Conservation (phyloP, 495 filamentous ascomycete genomes). For the Penicillium psychrofluorescens region DNA sequence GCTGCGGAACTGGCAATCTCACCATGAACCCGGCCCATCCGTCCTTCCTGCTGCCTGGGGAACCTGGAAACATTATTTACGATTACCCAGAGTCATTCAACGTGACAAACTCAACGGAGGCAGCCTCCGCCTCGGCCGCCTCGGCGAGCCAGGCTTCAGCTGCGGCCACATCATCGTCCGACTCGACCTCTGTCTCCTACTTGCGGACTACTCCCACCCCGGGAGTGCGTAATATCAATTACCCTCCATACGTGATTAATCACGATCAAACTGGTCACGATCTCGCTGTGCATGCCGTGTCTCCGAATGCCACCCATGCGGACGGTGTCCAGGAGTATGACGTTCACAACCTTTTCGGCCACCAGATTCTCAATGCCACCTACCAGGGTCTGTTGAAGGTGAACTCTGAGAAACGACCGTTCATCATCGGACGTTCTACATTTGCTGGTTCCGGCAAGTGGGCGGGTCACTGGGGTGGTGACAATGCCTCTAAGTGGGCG, state of each 20-base stretch:
- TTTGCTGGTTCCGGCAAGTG: conserved; percentile 74
- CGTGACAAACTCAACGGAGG: conserved; percentile 62
- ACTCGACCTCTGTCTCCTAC: conserved; percentile 40
- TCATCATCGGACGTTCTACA: conserved; percentile 80
- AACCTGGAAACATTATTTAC: conserved; percentile 51
- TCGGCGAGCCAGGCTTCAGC: conserved; percentile 45
- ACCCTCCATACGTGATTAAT: conserved; percentile 78
- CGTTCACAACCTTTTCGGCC: conserved; percentile 69
- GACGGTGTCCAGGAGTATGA: conserved; percentile 73
- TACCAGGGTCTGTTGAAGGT: conserved; percentile 63
- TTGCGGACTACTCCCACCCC: conserved; percentile 59
- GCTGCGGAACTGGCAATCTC: conserved; percentile 63
- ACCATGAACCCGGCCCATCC: conserved; percentile 65
- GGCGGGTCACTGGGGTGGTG: conserved; percentile 85
- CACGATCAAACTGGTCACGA: conserved; percentile 62
- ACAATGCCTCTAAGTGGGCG: conserved; percentile 63
- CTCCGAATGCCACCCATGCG: conserved; percentile 70
- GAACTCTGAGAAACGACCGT: conserved; percentile 62
- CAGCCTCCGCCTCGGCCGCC: conserved; percentile 48
- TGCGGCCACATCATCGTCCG: conserved; percentile 22
- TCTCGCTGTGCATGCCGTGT: conserved; percentile 64
- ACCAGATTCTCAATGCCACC: conserved; percentile 73
- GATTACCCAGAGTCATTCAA: conserved; percentile 69
- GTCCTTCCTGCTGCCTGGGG: conserved; percentile 58
- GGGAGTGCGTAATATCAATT: conserved; percentile 64